phyloP scores from a whole-genome alignment of 1,284 basidiomycete genomes.

The Neolentinus lepideus region DNA sequence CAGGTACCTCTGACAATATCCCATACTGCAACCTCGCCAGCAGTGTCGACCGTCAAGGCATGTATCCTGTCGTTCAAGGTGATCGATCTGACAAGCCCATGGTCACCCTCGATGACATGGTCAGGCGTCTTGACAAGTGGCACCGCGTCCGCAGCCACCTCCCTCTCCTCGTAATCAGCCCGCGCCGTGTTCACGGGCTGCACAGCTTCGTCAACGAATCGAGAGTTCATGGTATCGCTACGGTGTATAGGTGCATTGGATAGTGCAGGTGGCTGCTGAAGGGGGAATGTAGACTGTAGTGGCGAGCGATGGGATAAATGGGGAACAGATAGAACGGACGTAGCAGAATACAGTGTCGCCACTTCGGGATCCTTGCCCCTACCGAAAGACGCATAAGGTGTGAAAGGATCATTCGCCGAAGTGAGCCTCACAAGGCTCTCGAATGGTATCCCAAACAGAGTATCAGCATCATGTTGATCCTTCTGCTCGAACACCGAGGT shows the following conservation, averaged over 20 bases:
- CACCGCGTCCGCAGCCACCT: conserved; percentile 73
- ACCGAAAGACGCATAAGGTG: conserved; percentile 27
- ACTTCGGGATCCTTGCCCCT: conserved; percentile 63
- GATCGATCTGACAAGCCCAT: conserved; percentile 79
- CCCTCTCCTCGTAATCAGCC: conserved; percentile 68
- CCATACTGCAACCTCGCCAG: conserved; percentile 86
- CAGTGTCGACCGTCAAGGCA: conserved; percentile 85
- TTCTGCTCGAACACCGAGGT: not conserved
- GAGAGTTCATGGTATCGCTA: conserved; percentile 16
- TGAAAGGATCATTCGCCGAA: conserved; percentile 70
- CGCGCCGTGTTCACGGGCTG: conserved; percentile 34
- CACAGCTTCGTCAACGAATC: conserved; percentile 5
- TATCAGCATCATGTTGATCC: conserved; percentile 6
- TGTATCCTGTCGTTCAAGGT: conserved; percentile 91
- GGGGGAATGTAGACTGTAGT: conserved; percentile 23
- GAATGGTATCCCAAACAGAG: conserved; percentile 65
- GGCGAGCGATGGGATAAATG: conserved; percentile 23
- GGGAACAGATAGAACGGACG: conserved; percentile 69
- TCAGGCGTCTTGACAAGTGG: conserved; percentile 62
- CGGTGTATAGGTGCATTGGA: conserved; percentile 23
- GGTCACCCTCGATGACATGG: conserved; percentile 68
- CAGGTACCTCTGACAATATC: conserved; percentile 81
- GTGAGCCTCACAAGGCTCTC: conserved; percentile 74
- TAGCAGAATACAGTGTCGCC: conserved; percentile 79
- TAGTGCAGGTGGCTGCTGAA: conserved; percentile 8